Evolutionary conservation across 192 early-diverging fungal genomes (phyloP).

Genomic region (Coemansia sp.): DNA sequence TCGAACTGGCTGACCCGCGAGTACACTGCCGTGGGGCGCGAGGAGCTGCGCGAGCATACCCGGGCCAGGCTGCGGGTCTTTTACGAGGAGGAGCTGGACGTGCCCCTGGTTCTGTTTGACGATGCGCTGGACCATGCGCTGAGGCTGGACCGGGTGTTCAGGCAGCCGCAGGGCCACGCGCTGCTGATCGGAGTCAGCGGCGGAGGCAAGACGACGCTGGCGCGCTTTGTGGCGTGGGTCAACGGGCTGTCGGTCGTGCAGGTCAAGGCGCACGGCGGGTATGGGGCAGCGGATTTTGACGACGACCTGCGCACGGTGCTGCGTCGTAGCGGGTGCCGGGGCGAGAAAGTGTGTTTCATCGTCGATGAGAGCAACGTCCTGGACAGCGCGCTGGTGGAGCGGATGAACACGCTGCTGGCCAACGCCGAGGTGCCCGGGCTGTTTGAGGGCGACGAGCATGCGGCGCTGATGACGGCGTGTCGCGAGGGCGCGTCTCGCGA

Average conservation of each 20-base stretch:
- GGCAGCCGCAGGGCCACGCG: conserved; percentile 97
- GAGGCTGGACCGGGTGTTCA: conserved; percentile 96
- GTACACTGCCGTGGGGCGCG: conserved; percentile 87
- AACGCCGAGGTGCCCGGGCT: conserved; percentile 98
- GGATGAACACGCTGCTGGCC: conserved; percentile 99
- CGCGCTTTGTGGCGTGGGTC: conserved; percentile 99
- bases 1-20: conserved; percentile 96
- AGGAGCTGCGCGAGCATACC: conserved; percentile 88
- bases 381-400: conserved; percentile 95
- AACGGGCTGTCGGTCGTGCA: conserved; percentile 96
- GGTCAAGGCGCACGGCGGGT: conserved; percentile 97
- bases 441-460: conserved; percentile 98
- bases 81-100: conserved; percentile 99
- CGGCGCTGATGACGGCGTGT: conserved; percentile 90
- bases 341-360: conserved; percentile 97
- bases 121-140: conserved; percentile 97
- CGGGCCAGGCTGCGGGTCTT: conserved; percentile 95
- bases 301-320: conserved; percentile 92
- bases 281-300: conserved; percentile 95
- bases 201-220: conserved; percentile 95
- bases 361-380: conserved; percentile 98
- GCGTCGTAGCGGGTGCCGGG: conserved; percentile 89
- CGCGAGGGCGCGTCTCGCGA: conserved; percentile 93
- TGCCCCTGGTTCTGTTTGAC: conserved; percentile 94
- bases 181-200: conserved; percentile 98